Base-by-base conservation (phyloP, 352 stramenopile genomes). In the Phytophthora foliorum region DNA sequence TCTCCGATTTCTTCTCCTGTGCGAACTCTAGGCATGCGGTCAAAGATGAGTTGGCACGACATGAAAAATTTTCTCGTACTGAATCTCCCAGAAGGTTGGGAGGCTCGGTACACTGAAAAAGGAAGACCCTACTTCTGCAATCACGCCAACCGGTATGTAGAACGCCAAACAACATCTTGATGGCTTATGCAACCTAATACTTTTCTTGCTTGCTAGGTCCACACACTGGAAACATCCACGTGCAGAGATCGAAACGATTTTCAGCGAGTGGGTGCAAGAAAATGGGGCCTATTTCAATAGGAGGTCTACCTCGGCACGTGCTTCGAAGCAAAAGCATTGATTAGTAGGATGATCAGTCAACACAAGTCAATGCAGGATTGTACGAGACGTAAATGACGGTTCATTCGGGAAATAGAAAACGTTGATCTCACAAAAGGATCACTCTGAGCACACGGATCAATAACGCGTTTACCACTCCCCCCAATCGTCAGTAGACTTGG, bases 141-240 rank as follows among this genome's bases (percentile, higher is more conserved):
- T 54, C 87, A 95, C 42, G 75, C 64, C 13, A 84, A 90, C 46
- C 56, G 86, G 87, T 94, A 67, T 53, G 74, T 39, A 17, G 39
- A 6, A 11, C 4, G 22, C 2, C 49, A 22, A 6, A 25, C n/a
- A n/a, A 13, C 36, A 32, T 32, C 39, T 22, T 21, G 11, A 56
- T 51, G 19, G 39, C 0, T n/a, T 44, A 10, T 38, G 10, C 22
- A 61, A 39, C 17, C 39, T 49, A 55, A 38, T 19, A 21, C 42
- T 10, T 16, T 9, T 27, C n/a, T 45, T 22, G 6, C 39, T 52
- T 17, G 24, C 19, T 63, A 93, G 88, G 31, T 94, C 89, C 6
- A 95, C 89, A 3, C 87, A 96, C 39, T 96, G 89, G 87, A 95
- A 94, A 62, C 89, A 96, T 36, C 89, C 89, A 14, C 63, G 76